Evolutionary conservation across 163 green algal species (phyloP), one percentile per base, ranked within the genome.

Genomic region (Volvox carteri): DNA sequence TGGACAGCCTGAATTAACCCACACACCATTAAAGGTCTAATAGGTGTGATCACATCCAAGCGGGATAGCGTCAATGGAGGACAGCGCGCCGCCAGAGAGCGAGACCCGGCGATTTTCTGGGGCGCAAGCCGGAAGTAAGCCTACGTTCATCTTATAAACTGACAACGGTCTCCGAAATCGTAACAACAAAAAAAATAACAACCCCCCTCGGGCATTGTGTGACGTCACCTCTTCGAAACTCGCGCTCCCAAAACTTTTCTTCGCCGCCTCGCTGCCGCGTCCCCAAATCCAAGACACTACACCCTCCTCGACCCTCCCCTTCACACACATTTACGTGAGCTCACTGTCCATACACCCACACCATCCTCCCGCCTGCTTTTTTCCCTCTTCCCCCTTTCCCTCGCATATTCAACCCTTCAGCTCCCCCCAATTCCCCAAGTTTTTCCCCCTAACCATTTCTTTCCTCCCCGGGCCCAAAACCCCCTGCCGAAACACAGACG

Each of bases 41-140:
- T n/a, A n/a, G n/a, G n/a, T n/a, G n/a, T n/a, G n/a, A n/a, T n/a
- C n/a, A n/a, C n/a, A n/a, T n/a, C n/a, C n/a, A n/a, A n/a, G n/a
- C n/a, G n/a, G n/a, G n/a, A n/a, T n/a, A n/a, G n/a, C n/a, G n/a
- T n/a, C n/a, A 0, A 86, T 86, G 78, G 78, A 18, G 6, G 54
- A 86, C 37, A 28, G 56, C 41, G 56, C 78, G 56, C 54, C 78
- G 78, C 56, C 77, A 41, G 52, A 52, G 33, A n/a, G 52, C 6
- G 81, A 87, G 19, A 65, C 65, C 0, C 65, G 81, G 28, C 65
- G 62, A 1, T 87, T 87, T 28, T 80, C 81, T 2, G 81, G 81
- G 7, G 65, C 62, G 1, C 81, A 87, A 33, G 81, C 81, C 44
- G 65, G 23, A 44, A 80, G 81, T 87, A 54, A 72, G 81, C 25